Evolutionary conservation across 2,329 filamentous ascomycete genomes (phyloP), one percentile per base, ranked within the genome.

Genomic region (Fusarium sp.): DNA sequence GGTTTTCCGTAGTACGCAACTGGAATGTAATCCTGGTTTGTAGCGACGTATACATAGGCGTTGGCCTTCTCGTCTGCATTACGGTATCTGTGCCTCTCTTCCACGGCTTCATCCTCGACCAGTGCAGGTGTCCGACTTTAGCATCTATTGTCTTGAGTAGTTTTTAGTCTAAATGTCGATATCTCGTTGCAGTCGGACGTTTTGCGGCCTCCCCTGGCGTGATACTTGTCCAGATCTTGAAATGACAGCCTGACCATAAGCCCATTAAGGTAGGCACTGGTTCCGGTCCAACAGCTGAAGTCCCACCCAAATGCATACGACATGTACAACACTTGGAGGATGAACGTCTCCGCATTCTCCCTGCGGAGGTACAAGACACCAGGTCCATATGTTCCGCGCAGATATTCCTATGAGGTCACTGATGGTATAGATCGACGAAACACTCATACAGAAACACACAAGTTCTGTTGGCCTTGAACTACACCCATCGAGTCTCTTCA

Each of bases 321-420:
- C 20, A 41, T 41, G 20, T 16, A 23, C 12, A 12, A 13, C 42
- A 52, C 46, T 34, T 23, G 30, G 38, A 40, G 12, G 31, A 41
- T 20, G 20, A 49, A 15, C 47, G 38, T 50, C 26, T n/a, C 42
- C 42, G 15, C 37, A 52, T 42, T 33, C 15, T 20, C 18, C 11
- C 45, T 49, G 23, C 33, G 9, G 49, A 59, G 53, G 52, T 37
- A 59, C 41, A 26, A 38, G 45, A 26, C 9, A 40, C 33, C 12
- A 9, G 15, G 8, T 10, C 30, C 18, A 23, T 20, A n/a, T 26
- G 31, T 15, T 49, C 20, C 20, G 16, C 12, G 33, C 3, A 36
- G 7, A 6, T 33, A 20, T 13, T n/a, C 15, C 18, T 11, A 16
- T 12, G 38, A 41, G 18, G 20, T 28, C 13, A 20, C 16, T 8